Base-by-base conservation (phyloP, 2,329 filamentous ascomycete genomes). In the Aureobasidium sp. region DNA sequence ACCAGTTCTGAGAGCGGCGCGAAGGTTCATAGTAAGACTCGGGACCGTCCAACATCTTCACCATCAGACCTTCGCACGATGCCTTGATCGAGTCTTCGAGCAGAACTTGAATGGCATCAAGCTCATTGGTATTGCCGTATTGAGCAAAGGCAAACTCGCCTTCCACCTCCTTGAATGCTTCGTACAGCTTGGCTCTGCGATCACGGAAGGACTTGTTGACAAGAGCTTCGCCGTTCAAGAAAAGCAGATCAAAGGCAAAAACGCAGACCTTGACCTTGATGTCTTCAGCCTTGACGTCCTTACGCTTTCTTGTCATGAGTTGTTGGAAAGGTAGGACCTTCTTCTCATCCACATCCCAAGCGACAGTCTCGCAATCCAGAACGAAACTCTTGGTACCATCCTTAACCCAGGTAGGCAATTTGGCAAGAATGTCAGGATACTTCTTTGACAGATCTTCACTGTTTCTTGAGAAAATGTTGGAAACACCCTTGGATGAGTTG, bases 401-500 rank as follows among this genome's bases (percentile, higher is more conserved):
- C 72, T 95, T 95, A 68, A 99, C 87, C 94, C 94, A 99, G 0
- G 84, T 87, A 41, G 90, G 82, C 13, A 99, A 83, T 73, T 95
- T 96, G 26, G 84, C 87, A 36, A 99, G 84, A 59, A 99, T 91
- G 76, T 99, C 94, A 0, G 94, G 94, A 71, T 99, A 99, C 72
- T 99, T 99, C 75, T 94, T 96, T 9, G 91, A 97, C 53, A 99
- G 74, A 70, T 99, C 93, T 77, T 99, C 94, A 0, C 93, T 97
- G 72, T 99, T 99, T 67, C 94, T 84, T 2, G 94, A 99, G 76
- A 99, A 99, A 68, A 99, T 96, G 56, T 93, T 91, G 9, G 91
- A 87, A 37, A 97, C 84, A 2, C 93, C 93, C 58, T 85, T 82
- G 6, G 82, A 84, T 37, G 82, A 80, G 68, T 90, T 88, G 65